Base-by-base conservation (phyloP, 441 rosid species). In the Capsella rubella region DNA sequence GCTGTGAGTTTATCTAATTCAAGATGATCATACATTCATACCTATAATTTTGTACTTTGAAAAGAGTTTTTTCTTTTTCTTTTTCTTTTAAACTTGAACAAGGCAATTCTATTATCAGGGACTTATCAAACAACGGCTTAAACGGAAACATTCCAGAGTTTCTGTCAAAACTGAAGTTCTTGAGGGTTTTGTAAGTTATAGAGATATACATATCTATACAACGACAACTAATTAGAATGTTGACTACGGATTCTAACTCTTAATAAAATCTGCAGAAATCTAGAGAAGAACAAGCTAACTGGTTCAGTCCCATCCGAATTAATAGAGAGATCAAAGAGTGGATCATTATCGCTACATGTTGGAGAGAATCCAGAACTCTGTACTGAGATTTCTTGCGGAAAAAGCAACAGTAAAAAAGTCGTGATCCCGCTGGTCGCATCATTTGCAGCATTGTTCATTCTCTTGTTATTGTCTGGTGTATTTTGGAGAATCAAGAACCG, bases 61-160 rank as follows among this genome's bases (percentile, higher is more conserved):
- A 45, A 32, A 45, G 46, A 61, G 6, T 3, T 32, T 5, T 32
- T 5, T n/a, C n/a, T n/a, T n/a, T n/a, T n/a, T n/a, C n/a, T 32
- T 34, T 6, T 52, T 63, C 10, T 29, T 31, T n/a, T n/a, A n/a
- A 45, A 62, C 4, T 29, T 71, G 27, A 62, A 52, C 51, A 61
- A 63, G 60, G 10, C 14, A 29, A 71, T 46, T 57, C 5, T 13
- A 7, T 50, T 4, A 12, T 25, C 75, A 80, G 84, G 72, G 83
- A 84, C 71, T 71, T 81, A 47, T 81, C 87, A 18, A 75, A 82
- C 77, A 86, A 82, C 53, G 75, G 57, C 42, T 74, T 84, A 56
- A 79, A 77, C 13, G 86, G 87, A 70, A 28, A 53, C 18, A 74
- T 84, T 42, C 86, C 86, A 6, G 79, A 79, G 50, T 77, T 72